Evolutionary conservation across 352 stramenopile species (phyloP), one percentile per base, ranked within the genome.

Genomic region (Phytophthora ohioensis): DNA sequence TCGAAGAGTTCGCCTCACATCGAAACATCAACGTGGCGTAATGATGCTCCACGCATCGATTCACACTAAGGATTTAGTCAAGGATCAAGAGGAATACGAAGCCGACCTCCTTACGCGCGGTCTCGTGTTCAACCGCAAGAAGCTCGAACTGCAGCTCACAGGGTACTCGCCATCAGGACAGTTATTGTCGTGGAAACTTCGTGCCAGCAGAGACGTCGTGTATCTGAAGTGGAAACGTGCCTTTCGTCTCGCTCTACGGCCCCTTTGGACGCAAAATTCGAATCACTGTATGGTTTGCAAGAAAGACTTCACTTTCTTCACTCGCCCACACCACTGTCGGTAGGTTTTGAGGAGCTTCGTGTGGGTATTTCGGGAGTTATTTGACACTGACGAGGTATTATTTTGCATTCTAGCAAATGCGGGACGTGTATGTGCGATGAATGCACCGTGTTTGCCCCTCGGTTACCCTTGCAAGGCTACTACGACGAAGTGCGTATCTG

Each of bases 201-300:
- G 83, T 31, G 82, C 85, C 2, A 69, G 80, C 15, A 87, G 79
- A 43, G 80, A 91, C 49, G 64, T 71, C 8, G 80, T 85, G n/a
- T 93, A 89, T 47, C 70, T 79, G 49, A 91, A 91, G 64, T 93
- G 85, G 85, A 82, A 91, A 48, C 83, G 82, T 47, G 82, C 85
- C 1, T 89, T 93, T 53, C 82, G 85, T 6, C 68, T 93, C 12
- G 85, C 85, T 1, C 53, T 93, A 42, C 75, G 85, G 0, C 85
- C 85, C 8, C 86, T 91, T 27, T 93, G 83, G 85, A 74, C 84
- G 45, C 82, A 87, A 48, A 91, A 93, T 69, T 83, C 80, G 27
- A 69, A 57, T 4, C 46, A 78, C 46, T 93, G 85, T 32, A 77
- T 90, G 41, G 78, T 93, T 12, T 46, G 39, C 39, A 46, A 46